Evolutionary conservation across 192 early-diverging fungal species (phyloP).

Genomic region (Linnemannia hyalina): DNA sequence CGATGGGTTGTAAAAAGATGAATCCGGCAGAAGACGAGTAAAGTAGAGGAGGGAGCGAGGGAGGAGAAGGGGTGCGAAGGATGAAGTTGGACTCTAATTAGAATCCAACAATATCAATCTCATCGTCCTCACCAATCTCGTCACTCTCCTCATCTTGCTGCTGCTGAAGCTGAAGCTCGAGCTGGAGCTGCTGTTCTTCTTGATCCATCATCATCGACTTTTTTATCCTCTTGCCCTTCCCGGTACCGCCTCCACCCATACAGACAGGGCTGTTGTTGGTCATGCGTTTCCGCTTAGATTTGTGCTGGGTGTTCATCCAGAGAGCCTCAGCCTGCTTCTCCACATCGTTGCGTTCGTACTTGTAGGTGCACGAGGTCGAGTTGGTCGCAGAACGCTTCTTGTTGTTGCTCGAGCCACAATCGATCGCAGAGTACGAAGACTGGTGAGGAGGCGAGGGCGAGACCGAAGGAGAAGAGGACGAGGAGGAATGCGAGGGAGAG

Average conservation of each 20-base stretch:
- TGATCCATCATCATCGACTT: constrained; percentile 15
- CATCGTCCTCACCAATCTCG: constrained; percentile 38
- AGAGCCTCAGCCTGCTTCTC: constrained; percentile 34
- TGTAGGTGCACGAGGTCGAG: constrained; percentile 17
- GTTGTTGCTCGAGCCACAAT: constrained; percentile 14
- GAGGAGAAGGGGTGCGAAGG: not conserved
- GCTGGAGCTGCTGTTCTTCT: constrained; percentile 11
- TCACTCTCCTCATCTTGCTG: constrained; percentile 9
- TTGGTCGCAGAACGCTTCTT: constrained; percentile 29
- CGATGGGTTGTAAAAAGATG: constrained; percentile 1
- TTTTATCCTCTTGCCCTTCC: constrained; percentile 43
- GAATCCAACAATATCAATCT: constrained; percentile 30
- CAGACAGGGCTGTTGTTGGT: constrained; percentile 21
- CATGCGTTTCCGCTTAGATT: constrained; percentile 45
- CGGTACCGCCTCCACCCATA: constrained; percentile 47
- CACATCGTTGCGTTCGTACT: constrained; percentile 24
- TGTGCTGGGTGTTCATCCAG: constrained; percentile 27
- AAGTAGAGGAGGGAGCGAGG: not conserved
- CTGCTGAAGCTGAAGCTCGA: not conserved
- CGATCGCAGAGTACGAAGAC: constrained; percentile 23
- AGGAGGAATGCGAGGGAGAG: constrained; percentile 25
- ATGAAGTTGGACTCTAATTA: not conserved
- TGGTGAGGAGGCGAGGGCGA: constrained; percentile 50
- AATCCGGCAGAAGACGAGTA: not conserved
- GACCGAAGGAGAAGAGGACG: constrained; percentile 10